phyloP scores from a whole-genome alignment of 2,329 filamentous ascomycete species.

The Hyphodiscus sp. region DNA sequence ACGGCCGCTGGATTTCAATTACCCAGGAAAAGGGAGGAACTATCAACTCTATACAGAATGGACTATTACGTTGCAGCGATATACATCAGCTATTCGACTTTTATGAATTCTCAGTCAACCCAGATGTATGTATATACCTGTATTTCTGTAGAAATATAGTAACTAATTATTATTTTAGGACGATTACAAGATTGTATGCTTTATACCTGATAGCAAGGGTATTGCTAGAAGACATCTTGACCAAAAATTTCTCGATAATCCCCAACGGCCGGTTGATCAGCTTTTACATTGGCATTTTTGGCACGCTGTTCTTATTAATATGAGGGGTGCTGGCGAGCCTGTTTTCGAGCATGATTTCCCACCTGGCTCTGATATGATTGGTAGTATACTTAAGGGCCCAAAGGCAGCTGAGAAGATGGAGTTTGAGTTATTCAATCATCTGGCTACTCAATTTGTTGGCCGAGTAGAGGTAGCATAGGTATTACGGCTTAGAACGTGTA shows the following conservation, averaged over 20 bases:
- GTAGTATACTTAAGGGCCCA: too few species aligned
- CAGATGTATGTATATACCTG: constrained; percentile 16
- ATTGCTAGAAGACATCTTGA: constrained; percentile 17
- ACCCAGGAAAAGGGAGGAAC: constrained; percentile 5
- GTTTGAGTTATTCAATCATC: too few species aligned
- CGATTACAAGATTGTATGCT: constrained; percentile 23
- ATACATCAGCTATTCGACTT: constrained; percentile 1
- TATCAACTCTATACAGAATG: constrained; percentile 28
- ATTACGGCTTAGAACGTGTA: too few species aligned
- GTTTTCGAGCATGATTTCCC: too few species aligned
- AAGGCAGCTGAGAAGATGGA: too few species aligned
- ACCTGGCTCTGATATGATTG: too few species aligned
- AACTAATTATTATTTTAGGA: constrained; percentile 11
- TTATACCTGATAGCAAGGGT: constrained; percentile 12
- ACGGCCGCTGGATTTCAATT: constrained; percentile 5
- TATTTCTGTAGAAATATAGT: background rate
- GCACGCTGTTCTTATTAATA: background rate
- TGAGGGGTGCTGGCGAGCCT: constrained; percentile 3
- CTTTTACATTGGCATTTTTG: constrained; percentile 4
- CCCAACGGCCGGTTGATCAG: background rate
- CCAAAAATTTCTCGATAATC: constrained; percentile 4
- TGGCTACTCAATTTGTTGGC: too few species aligned
- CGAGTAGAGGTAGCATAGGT: too few species aligned
- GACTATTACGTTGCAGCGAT: constrained; percentile 18
- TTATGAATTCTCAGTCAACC: constrained; percentile 9